Percentiles rank a stretch among this genome's conserved stretches.
Evolutionary conservation across 345 rosid genomes (phyloP).

Genomic region (Acer saccharum): DNA sequence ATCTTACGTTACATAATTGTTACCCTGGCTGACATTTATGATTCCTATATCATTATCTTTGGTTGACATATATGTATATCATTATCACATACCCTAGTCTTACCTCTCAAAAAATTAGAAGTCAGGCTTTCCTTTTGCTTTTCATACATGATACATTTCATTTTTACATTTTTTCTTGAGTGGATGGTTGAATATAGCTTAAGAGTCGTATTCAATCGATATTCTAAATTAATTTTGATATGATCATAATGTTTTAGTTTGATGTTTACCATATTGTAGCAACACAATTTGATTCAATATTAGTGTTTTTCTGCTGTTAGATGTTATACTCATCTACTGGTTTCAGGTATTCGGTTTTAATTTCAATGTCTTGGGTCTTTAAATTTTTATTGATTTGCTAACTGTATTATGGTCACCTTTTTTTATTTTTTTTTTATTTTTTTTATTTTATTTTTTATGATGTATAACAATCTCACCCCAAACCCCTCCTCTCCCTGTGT

Average conservation of each 20-base stretch:
- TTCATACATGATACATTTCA: too few species aligned
- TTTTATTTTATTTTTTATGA: neutral
- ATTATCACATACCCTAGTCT: neutral
- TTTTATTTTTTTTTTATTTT: neutral
- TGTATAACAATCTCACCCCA: neutral
- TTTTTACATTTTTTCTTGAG: neutral
- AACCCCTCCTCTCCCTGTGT: neutral
- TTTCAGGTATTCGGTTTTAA: neutral
- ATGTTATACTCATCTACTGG: neutral
- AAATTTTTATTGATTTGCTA: neutral
- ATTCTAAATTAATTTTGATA: neutral
- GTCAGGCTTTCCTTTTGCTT: neutral
- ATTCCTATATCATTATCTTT: neutral
- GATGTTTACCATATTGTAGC: neutral
- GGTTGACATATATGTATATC: neutral
- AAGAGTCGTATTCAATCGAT: neutral
- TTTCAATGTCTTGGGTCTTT: neutral
- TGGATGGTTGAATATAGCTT: neutral
- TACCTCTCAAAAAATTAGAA: neutral
- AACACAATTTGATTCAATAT: too few species aligned
- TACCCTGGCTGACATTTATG: conserved; percentile 1
- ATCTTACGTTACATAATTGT: neutral
- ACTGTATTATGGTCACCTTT: neutral
- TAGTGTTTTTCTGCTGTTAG: too few species aligned
- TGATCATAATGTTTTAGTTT: neutral